Conservation (phyloP, 208 protist genomes). For the Trypanosoma scelopori region DNA sequence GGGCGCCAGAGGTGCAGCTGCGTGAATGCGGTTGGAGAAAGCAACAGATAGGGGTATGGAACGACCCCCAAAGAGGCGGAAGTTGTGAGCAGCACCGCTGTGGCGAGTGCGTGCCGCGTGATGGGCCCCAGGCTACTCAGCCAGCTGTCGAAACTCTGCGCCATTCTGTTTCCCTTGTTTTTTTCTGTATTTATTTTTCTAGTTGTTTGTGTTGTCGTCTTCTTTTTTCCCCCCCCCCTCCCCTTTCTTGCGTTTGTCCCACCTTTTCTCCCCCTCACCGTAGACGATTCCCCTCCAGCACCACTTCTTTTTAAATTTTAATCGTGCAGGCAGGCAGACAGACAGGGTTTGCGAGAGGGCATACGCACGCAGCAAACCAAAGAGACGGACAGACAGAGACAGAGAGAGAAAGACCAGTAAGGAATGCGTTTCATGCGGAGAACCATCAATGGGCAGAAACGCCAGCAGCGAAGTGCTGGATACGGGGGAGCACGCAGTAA, state of each 20-base stretch:
- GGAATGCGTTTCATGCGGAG: too few relatives aligned
- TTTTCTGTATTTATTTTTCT: conserved; percentile 7
- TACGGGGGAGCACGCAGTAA: too few relatives aligned
- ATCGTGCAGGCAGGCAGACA: too few relatives aligned
- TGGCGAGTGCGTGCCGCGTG: conserved; percentile 45
- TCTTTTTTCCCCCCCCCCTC: conserved; percentile 4
- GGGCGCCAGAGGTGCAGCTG: conserved; percentile 65
- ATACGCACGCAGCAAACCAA: neutral
- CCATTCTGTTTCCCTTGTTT: conserved; percentile 28
- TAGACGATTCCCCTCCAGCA: neutral
- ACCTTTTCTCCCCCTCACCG: neutral
- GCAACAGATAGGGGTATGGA: conserved; percentile 29
- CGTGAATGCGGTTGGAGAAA: conserved; percentile 36
- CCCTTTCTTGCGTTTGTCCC: conserved; percentile 8
- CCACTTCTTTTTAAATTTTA: too few relatives aligned
- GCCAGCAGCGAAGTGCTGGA: too few relatives aligned
- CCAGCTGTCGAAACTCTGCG: conserved; percentile 77
- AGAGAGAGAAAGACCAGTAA: too few relatives aligned
- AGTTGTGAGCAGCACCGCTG: conserved; percentile 47
- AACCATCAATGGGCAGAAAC: neutral
- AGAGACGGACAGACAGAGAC: neutral
- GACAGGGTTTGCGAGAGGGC: neutral
- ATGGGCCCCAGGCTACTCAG: conserved; percentile 54
- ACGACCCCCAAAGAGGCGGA: conserved; percentile 44
- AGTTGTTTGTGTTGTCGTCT: conserved; percentile 13